Conservation (phyloP, 768 basidiomycete genomes). For the Sutorius australiensis region DNA sequence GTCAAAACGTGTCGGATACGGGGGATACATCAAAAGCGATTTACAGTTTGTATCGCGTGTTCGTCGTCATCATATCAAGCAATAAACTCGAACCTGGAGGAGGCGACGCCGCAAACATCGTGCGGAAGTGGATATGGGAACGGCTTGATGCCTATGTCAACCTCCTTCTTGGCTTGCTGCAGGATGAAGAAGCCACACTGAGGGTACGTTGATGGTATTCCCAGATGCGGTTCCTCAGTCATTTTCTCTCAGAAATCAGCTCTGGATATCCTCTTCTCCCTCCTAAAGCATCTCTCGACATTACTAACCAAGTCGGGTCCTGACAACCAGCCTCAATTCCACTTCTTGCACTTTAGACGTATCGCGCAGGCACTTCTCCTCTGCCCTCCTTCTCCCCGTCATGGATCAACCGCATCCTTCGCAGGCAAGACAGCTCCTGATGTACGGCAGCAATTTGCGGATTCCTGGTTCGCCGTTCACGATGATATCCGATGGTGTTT, state of each 20-base stretch:
- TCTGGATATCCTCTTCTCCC: conserved; percentile 69
- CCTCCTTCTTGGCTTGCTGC: conserved; percentile 63
- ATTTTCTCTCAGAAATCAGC: conserved; percentile 52
- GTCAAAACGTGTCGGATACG: conserved; percentile 45
- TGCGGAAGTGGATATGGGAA: conserved; percentile 79
- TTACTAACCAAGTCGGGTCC: conserved; percentile 45
- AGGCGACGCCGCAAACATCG: conserved; percentile 52
- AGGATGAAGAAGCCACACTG: conserved; percentile 72
- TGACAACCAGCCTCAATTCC: conserved; percentile 57
- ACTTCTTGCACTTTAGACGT: conserved; percentile 64
- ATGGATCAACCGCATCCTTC: conserved; percentile 16
- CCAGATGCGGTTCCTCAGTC: not conserved
- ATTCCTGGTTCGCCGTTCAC: conserved; percentile 70
- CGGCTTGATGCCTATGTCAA: conserved; percentile 66
- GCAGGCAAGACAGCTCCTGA: conserved; percentile 49
- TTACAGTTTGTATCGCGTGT: conserved; percentile 79
- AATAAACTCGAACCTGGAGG: conserved; percentile 51
- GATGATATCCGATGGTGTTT: conserved; percentile 91
- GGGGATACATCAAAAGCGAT: conserved; percentile 67
- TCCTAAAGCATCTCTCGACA: conserved; percentile 75
- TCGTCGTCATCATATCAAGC: conserved; percentile 57
- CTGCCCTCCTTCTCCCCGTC: conserved; percentile 51
- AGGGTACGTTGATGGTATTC: conserved; percentile 47
- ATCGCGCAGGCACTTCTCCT: conserved; percentile 56
- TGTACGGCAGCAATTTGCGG: conserved; percentile 59